A percentile compares a stretch with the other conserved stretches of the same genome.
phyloP scores from a whole-genome alignment of 2,329 filamentous ascomycete genomes.

The Fusarium abutilonis region DNA sequence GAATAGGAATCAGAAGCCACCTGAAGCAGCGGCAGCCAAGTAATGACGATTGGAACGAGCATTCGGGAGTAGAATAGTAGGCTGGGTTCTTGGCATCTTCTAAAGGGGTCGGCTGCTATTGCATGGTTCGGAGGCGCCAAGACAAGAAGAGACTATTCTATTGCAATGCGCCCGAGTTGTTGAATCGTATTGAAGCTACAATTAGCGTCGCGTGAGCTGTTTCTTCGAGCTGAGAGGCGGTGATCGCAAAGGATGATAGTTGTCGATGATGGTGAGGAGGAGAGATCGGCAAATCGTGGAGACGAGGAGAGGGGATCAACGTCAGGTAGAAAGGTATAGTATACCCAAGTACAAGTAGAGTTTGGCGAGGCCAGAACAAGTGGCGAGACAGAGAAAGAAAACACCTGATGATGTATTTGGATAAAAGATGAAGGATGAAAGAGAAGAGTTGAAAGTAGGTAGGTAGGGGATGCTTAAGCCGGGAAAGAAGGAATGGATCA shows the following conservation, averaged over 20 bases:
- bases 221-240: not conserved
- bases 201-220: not conserved
- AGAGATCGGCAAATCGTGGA: conserved; percentile 35
- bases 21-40: conserved; percentile 34
- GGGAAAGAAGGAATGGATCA: conserved; percentile 4
- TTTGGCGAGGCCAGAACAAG: conserved; percentile 16
- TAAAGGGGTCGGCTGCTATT: conserved; percentile 39
- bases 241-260: conserved; percentile 8
- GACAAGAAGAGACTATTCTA: not conserved
- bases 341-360: conserved; percentile 3
- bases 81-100: conserved; percentile 45
- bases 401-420: not conserved
- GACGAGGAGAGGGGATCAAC: conserved; percentile 18
- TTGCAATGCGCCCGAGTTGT: conserved; percentile 9
- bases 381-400: conserved; percentile 1
- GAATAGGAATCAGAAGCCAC: conserved; percentile 22
- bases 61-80: conserved; percentile 34
- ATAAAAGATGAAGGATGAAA: conserved; percentile 2
- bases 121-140: conserved; percentile 36
- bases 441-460: conserved; percentile 11
- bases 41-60: conserved; percentile 27
- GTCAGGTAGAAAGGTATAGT: too few species aligned
- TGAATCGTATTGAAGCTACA: conserved; percentile 1
- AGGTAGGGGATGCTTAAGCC: conserved; percentile 7
- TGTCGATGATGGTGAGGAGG: conserved; percentile 11